Evolutionary conservation across 1,284 basidiomycete species (phyloP).

Genomic region (Cryptococcus amylolentus): DNA sequence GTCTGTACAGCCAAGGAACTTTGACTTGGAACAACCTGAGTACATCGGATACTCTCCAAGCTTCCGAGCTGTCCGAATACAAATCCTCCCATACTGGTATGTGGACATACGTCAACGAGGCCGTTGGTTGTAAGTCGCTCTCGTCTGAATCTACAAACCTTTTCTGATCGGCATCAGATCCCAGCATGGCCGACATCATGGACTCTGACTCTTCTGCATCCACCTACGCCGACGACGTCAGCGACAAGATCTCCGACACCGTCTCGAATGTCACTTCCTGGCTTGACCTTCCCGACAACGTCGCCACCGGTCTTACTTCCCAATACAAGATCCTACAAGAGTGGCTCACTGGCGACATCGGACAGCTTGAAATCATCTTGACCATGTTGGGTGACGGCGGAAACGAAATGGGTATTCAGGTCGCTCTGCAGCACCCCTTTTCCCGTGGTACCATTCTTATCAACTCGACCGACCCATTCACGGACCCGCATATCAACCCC

Average conservation of each 20-base stretch:
- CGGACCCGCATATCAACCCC: slow-evolving; percentile 61
- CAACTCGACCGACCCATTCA: slow-evolving; percentile 58
- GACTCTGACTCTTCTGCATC: slow-evolving; percentile 16
- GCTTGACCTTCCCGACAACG: slow-evolving; percentile 33
- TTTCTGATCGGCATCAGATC: slow-evolving; percentile 11
- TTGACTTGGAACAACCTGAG: slow-evolving; percentile 43
- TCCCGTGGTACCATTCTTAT: slow-evolving; percentile 53
- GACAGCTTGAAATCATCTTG: slow-evolving; percentile 48
- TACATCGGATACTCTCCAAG: slow-evolving; percentile 22
- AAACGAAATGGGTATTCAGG: slow-evolving; percentile 42
- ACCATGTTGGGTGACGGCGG: slow-evolving; percentile 38
- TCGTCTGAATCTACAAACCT: neutral
- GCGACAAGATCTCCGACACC: slow-evolving; percentile 61
- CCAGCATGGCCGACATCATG: slow-evolving; percentile 30
- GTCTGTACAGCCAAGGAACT: slow-evolving; percentile 17
- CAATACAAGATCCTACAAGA: slow-evolving; percentile 41
- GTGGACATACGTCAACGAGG: slow-evolving; percentile 50
- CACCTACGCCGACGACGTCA: slow-evolving; percentile 53
- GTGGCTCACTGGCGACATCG: slow-evolving; percentile 33
- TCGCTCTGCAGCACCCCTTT: slow-evolving; percentile 49
- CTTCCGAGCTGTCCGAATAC: slow-evolving; percentile 31
- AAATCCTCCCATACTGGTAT: slow-evolving; percentile 31
- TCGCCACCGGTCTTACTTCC: slow-evolving; percentile 34
- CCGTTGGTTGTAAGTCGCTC: slow-evolving; percentile 39
- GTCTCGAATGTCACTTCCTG: slow-evolving; percentile 62